A percentile compares a stretch with the other conserved stretches of the same genome.
Evolutionary conservation across 2,329 filamentous ascomycete species (phyloP).

Genomic region (Phialocephala subalpina): DNA sequence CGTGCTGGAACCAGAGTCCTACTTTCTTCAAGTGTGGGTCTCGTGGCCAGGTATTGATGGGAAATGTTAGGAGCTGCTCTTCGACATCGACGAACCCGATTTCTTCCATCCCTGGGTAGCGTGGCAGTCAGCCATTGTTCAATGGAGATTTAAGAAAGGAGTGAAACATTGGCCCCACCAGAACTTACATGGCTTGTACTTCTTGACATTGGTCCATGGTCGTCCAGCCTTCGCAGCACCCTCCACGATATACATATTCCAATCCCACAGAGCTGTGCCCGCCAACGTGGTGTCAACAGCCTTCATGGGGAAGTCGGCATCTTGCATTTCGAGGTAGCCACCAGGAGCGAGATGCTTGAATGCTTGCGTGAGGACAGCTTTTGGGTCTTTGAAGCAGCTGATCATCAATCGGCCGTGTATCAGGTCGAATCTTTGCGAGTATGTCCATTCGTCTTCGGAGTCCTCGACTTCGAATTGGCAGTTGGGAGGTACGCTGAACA

Average conservation of each 20-base stretch:
- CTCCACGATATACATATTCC: slow-evolving; percentile 8
- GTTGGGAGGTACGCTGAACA: neutral
- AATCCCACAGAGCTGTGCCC: slow-evolving; percentile 14
- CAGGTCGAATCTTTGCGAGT: neutral
- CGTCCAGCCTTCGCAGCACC: slow-evolving; percentile 15
- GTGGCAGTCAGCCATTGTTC: too few species aligned
- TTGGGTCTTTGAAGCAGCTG: slow-evolving; percentile 13
- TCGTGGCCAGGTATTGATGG: slow-evolving; percentile 18
- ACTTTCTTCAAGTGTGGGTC: slow-evolving; percentile 11
- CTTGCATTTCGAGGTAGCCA: slow-evolving; percentile 30
- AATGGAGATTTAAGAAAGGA: too few species aligned
- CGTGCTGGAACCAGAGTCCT: slow-evolving; percentile 29
- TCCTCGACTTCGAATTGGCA: slow-evolving; percentile 6
- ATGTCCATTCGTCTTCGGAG: slow-evolving; percentile 6
- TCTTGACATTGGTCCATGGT: neutral
- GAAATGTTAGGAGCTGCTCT: slow-evolving; percentile 1
- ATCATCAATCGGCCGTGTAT: slow-evolving; percentile 6
- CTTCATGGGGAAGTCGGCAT: slow-evolving; percentile 12
- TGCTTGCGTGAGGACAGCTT: slow-evolving; percentile 5
- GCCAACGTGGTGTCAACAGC: slow-evolving; percentile 10
- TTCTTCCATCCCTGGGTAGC: slow-evolving; percentile 15
- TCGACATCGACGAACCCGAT: slow-evolving; percentile 16
- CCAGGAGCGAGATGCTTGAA: slow-evolving; percentile 16
- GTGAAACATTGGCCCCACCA: too few species aligned
- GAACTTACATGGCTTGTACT: slow-evolving; percentile 12